Percentiles rank a stretch among this genome's conserved stretches.
phyloP scores from a whole-genome alignment of 164 flowering plant genomes.

The Cinnamomum chago region DNA sequence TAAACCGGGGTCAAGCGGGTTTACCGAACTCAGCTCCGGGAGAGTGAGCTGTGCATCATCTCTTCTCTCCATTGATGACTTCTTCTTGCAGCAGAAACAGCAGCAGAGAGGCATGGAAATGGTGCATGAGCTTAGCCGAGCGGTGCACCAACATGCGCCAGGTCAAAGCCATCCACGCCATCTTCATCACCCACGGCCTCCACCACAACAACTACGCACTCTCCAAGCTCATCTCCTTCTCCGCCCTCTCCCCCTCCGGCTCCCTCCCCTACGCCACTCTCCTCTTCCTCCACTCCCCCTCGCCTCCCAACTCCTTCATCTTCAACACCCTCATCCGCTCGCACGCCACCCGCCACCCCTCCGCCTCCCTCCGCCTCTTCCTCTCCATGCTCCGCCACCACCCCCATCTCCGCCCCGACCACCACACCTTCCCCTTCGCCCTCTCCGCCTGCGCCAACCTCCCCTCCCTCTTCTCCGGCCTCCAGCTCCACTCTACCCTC shows the following conservation, averaged over 20 bases:
- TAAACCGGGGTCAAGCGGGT: background rate
- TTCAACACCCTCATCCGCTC: slow-evolving; percentile 45
- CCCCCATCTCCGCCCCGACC: slow-evolving; percentile 14
- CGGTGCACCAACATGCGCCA: slow-evolving; percentile 30
- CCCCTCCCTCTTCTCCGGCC: slow-evolving; percentile 12
- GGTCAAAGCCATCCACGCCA: slow-evolving; percentile 31
- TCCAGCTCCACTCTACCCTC: slow-evolving; percentile 28
- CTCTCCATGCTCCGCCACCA: slow-evolving; percentile 28
- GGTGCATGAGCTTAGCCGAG: slow-evolving; percentile 24
- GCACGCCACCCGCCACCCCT: slow-evolving; percentile 28
- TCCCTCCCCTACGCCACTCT: slow-evolving; percentile 30
- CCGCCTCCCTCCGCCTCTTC: slow-evolving; percentile 27
- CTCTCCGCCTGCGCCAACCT: slow-evolving; percentile 33
- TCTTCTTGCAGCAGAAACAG: slow-evolving; percentile 8
- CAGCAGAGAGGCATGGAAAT: slow-evolving; percentile 8
- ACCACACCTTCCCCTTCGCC: slow-evolving; percentile 34
- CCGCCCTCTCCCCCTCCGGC: slow-evolving; percentile 27
- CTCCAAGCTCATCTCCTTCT: slow-evolving; percentile 34
- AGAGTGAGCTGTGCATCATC: slow-evolving; percentile 15
- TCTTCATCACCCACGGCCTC: slow-evolving; percentile 30
- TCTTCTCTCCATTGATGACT: background rate
- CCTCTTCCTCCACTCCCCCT: slow-evolving; percentile 28
- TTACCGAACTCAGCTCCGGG: slow-evolving; percentile 4
- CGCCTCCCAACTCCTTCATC: slow-evolving; percentile 27
- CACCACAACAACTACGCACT: slow-evolving; percentile 31